These are phyloP conservation scores for Cornus suecica DNA, from an alignment of 148 eudicot genomes.

Conservation along the genomic window DNA sequence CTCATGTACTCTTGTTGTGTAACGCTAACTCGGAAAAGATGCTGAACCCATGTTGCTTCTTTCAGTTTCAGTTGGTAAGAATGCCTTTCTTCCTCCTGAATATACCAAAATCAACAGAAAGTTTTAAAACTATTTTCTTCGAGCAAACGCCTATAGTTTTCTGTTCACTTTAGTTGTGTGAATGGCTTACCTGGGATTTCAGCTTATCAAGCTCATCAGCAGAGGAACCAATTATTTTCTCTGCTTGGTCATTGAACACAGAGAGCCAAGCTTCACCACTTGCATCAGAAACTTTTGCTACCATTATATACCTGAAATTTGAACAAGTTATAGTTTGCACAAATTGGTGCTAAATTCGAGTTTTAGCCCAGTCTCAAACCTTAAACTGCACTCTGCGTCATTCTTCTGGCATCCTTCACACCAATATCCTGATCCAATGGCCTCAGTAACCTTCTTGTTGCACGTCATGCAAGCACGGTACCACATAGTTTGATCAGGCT, in stretches of 20 bases:
- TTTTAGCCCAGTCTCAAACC: constrained; percentile 38
- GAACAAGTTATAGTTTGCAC: neutral
- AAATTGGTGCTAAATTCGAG: neutral
- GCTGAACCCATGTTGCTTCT: constrained; percentile 73
- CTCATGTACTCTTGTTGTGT: constrained; percentile 63
- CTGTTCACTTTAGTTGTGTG: neutral
- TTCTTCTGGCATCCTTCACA: constrained; percentile 95
- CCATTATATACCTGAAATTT: constrained; percentile 67
- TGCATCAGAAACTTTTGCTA: constrained; percentile 63
- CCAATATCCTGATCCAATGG: constrained; percentile 89
- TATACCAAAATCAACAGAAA: neutral
- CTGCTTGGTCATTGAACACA: constrained; percentile 86
- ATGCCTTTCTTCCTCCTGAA: constrained; percentile 28
- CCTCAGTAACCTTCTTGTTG: constrained; percentile 92
- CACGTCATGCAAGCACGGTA: constrained; percentile 96
- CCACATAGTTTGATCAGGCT: constrained; percentile 89
- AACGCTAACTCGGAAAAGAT: constrained; percentile 73
- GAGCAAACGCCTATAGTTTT: neutral
- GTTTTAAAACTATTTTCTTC: neutral
- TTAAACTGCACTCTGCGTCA: constrained; percentile 73
- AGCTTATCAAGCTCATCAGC: constrained; percentile 84
- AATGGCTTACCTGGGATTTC: constrained; percentile 52
- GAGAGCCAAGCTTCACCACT: constrained; percentile 93
- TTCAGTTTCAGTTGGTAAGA: constrained; percentile 56
- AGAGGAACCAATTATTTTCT: constrained; percentile 75